Percentiles rank a stretch among this genome's conserved stretches.
Conservation (phyloP, 306 rosid species). For the Morella rubra region DNA sequence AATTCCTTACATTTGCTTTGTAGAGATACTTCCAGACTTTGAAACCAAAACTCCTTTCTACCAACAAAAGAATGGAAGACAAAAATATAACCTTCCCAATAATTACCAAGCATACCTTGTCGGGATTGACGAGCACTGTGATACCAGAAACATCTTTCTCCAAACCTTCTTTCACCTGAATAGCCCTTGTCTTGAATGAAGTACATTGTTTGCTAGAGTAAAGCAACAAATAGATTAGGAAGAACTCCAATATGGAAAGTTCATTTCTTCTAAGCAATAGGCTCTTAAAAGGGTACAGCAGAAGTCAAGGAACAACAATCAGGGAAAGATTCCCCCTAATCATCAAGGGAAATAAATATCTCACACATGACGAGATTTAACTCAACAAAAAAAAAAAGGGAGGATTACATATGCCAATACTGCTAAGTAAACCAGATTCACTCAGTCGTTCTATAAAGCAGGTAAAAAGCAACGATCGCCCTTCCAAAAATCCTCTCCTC, state of each 20-base stretch:
- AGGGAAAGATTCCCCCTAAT: neutral
- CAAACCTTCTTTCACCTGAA: slow-evolving; percentile 55
- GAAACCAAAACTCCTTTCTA: neutral
- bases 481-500: neutral
- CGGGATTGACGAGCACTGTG: slow-evolving; percentile 62
- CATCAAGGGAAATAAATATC: neutral
- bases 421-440: neutral
- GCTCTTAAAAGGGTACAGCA: neutral
- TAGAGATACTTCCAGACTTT: neutral
- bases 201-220: slow-evolving; percentile 66
- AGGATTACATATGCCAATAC: neutral
- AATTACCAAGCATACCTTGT: slow-evolving; percentile 47
- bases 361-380: neutral
- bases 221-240: slow-evolving; percentile 18
- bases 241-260: neutral
- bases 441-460: neutral
- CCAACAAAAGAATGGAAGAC: neutral
- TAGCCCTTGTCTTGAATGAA: slow-evolving; percentile 61
- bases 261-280: neutral
- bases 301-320: neutral
- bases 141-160: slow-evolving; percentile 50
- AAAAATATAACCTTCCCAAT: neutral
- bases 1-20: neutral
- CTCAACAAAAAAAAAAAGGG: neutral
- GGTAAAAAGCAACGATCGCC: neutral